These are phyloP conservation scores for Xylona heveae DNA, from an alignment of 495 filamentous ascomycete species.

Conservation along the genomic window DNA sequence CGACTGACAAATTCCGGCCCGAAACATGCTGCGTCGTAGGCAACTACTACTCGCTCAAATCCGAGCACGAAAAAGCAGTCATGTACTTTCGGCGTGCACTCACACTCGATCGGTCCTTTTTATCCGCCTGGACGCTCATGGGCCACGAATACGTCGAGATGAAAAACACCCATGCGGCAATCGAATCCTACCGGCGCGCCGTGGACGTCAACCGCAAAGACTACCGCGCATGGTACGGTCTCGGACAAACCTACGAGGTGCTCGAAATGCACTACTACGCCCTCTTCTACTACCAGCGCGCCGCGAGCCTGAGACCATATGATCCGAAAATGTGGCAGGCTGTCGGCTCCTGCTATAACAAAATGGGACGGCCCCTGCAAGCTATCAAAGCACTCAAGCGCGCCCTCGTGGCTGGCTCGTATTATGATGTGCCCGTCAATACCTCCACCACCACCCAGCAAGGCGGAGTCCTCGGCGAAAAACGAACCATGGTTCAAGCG, in stretches of 20 bases:
- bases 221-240: constrained; percentile 94
- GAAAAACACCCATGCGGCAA: constrained; percentile 97
- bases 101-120: constrained; percentile 78
- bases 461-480: constrained; percentile 6
- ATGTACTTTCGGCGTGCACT: constrained; percentile 93
- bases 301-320: constrained; percentile 71
- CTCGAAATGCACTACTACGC: constrained; percentile 96
- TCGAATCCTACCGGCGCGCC: constrained; percentile 88
- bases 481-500: constrained; percentile 26
- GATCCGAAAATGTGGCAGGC: constrained; percentile 99
- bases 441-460: constrained; percentile 7
- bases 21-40: constrained; percentile 95
- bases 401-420: constrained; percentile 63
- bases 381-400: constrained; percentile 90
- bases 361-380: constrained; percentile 60
- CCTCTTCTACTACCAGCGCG: constrained; percentile 92
- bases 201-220: constrained; percentile 94
- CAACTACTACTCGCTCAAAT: constrained; percentile 88
- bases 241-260: constrained; percentile 94
- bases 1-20: constrained; percentile 85
- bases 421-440: constrained; percentile 34
- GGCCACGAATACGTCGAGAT: constrained; percentile 98
- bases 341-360: constrained; percentile 73
- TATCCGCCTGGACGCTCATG: constrained; percentile 97
- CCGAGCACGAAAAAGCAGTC: constrained; percentile 92